Percentiles rank a stretch among this genome's conserved stretches.
Conservation (phyloP, 73 alveolate genomes). For the Paramecium biaurelia region DNA sequence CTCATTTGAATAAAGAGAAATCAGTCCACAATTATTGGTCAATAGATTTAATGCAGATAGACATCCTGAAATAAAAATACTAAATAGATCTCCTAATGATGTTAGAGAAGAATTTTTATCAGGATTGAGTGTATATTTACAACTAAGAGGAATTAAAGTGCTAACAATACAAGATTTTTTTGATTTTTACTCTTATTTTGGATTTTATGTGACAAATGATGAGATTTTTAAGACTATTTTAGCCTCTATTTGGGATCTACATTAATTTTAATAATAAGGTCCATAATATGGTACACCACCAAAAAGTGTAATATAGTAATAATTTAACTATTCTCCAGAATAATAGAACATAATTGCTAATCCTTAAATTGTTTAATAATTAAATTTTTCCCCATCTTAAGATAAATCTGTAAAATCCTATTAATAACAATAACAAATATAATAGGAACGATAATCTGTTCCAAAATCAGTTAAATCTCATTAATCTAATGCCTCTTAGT, state of each 20-base stretch:
- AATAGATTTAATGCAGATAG: slow-evolving; percentile 25
- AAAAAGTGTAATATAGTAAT: neutral
- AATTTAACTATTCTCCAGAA: neutral
- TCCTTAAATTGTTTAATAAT: neutral
- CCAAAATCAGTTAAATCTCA: slow-evolving; percentile 6
- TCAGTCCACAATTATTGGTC: neutral
- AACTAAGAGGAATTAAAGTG: neutral
- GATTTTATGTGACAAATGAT: neutral
- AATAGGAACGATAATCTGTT: neutral
- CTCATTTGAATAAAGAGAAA: neutral
- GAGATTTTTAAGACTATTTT: neutral
- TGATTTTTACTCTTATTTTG: slow-evolving; percentile 1
- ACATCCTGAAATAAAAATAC: slow-evolving; percentile 13
- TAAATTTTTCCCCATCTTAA: neutral
- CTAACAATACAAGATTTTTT: neutral
- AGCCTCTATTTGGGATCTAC: neutral
- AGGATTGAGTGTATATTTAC: neutral
- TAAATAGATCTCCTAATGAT: slow-evolving; percentile 25
- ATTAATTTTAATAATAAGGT: neutral
- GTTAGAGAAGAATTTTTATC: slow-evolving; percentile 21
- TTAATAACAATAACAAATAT: neutral
- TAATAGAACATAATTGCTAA: neutral
- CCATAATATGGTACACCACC: neutral
- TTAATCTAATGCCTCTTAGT: neutral
- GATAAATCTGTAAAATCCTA: neutral